Conservation (phyloP, 2,329 filamentous ascomycete species). For the Aspergillus sp. region DNA sequence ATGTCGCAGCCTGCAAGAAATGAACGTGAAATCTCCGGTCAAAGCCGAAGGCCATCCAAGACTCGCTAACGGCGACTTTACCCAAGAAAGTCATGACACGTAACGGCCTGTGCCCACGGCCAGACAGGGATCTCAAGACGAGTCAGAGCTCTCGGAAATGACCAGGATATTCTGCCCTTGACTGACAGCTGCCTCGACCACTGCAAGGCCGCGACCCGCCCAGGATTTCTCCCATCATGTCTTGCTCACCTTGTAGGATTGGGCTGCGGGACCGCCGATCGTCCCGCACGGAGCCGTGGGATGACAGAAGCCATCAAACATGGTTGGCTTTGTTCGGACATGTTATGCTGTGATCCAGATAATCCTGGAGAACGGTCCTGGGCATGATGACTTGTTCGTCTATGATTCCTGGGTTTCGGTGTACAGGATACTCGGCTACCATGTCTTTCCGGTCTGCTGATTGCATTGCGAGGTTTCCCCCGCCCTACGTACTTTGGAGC, state of each 20-base stretch:
- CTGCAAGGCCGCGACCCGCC: background rate
- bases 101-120: slow-evolving; percentile 24
- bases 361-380: background rate
- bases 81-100: slow-evolving; percentile 34
- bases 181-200: background rate
- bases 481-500: background rate
- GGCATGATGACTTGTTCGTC: background rate
- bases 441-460: background rate
- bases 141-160: background rate
- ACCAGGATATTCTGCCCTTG: background rate
- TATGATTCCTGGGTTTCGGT: background rate
- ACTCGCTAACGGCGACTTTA: slow-evolving; percentile 19
- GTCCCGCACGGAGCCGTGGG: background rate
- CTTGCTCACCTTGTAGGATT: background rate
- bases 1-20: background rate
- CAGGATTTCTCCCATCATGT: background rate
- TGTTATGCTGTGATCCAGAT: slow-evolving; percentile 2
- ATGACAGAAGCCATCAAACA: background rate
- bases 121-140: background rate
- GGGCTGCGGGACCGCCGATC: slow-evolving; percentile 1
- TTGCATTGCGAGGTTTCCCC: background rate
- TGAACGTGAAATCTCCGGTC: background rate
- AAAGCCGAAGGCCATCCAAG: background rate
- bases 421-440: background rate
- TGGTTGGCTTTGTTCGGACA: background rate